Conservation (phyloP, 2,329 filamentous ascomycete species). For the Pseudogymnoascus sp. region DNA sequence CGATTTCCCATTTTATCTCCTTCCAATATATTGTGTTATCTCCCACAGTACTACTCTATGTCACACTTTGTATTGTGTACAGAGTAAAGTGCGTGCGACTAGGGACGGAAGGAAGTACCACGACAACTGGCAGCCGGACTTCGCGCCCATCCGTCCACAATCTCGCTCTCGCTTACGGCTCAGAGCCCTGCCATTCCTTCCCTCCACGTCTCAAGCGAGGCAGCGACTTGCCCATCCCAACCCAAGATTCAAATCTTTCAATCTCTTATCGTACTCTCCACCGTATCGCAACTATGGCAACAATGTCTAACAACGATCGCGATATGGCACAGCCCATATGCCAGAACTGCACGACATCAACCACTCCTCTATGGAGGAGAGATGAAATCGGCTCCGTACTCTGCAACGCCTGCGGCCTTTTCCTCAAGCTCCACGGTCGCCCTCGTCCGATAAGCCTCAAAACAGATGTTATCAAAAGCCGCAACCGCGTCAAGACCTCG, state of each 20-base stretch:
- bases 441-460: slow-evolving; percentile 92
- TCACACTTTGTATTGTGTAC: background rate
- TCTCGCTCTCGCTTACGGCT: background rate
- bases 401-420: slow-evolving; percentile 96
- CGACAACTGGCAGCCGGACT: slow-evolving; percentile 3
- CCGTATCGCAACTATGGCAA: slow-evolving; percentile 37
- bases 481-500: slow-evolving; percentile 90
- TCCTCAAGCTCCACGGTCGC: slow-evolving; percentile 91
- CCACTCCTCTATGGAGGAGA: slow-evolving; percentile 92
- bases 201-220: background rate
- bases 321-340: slow-evolving; percentile 77
- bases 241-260: slow-evolving; percentile 12
- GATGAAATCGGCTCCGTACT: slow-evolving; percentile 93
- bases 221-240: slow-evolving; percentile 9
- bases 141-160: slow-evolving; percentile 16
- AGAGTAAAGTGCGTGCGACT: background rate
- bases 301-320: slow-evolving; percentile 39
- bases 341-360: slow-evolving; percentile 92
- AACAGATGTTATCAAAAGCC: slow-evolving; percentile 98
- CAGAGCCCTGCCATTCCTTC: slow-evolving; percentile 5
- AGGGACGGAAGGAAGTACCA: background rate
- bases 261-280: slow-evolving; percentile 11
- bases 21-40: background rate
- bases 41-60: background rate
- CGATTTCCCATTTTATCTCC: background rate